These are phyloP conservation scores for Aspergillus puulaauensis DNA, from an alignment of 2,329 filamentous ascomycete genomes.

Conservation along the genomic window DNA sequence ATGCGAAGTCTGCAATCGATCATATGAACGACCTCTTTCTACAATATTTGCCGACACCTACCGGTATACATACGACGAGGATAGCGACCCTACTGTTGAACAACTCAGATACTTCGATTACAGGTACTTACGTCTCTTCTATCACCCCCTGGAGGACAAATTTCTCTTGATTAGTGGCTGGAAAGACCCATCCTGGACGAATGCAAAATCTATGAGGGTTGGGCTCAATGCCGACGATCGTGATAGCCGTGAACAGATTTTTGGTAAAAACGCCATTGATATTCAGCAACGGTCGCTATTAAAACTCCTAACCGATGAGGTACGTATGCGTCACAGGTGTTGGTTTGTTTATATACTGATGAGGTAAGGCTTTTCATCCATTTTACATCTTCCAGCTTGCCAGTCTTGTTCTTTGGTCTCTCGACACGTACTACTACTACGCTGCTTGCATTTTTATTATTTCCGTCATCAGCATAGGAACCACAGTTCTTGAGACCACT, in stretches of 20 bases:
- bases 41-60: constrained; percentile 55
- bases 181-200: constrained; percentile 90
- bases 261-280: constrained; percentile 86
- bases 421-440: constrained; percentile 98
- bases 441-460: constrained; percentile 92
- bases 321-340: constrained; percentile 35
- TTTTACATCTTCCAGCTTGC: constrained; percentile 99
- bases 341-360: constrained; percentile 11
- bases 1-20: constrained; percentile 63
- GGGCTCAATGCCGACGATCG: constrained; percentile 90
- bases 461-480: constrained; percentile 85
- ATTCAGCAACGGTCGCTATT: constrained; percentile 84
- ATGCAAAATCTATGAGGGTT: constrained; percentile 69
- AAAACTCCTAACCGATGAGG: constrained; percentile 86
- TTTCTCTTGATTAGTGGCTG: constrained; percentile 85
- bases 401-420: constrained; percentile 88
- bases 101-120: constrained; percentile 81
- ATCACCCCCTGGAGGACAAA: constrained; percentile 83
- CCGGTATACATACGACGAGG: constrained; percentile 63
- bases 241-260: constrained; percentile 76
- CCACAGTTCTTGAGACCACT: constrained; percentile 86
- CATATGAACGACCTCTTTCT: constrained; percentile 63
- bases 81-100: constrained; percentile 72
- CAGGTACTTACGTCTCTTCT: constrained; percentile 90
- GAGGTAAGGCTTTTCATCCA: constrained; percentile 76